Evolutionary conservation across 1,284 basidiomycete genomes (phyloP).

Genomic region (Ustilago shanxiensis): DNA sequence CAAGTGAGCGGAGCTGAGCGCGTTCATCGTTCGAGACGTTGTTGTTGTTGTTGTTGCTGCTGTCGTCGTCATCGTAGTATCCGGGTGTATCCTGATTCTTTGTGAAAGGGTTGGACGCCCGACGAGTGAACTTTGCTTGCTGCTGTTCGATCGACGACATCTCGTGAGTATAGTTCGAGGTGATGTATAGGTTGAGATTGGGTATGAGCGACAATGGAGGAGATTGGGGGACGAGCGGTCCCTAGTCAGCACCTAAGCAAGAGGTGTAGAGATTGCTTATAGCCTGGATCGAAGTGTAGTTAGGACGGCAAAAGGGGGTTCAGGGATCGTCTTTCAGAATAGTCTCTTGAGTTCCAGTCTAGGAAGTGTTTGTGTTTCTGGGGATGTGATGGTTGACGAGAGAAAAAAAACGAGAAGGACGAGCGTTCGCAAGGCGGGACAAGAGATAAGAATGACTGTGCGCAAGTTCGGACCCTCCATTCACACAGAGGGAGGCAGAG

Average conservation of each 20-base stretch:
- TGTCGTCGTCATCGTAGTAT: conserved; percentile 44
- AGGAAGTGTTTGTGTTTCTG: too few species aligned
- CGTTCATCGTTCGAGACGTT: conserved; percentile 23
- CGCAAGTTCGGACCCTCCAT: conserved; percentile 4
- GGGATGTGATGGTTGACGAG: background rate
- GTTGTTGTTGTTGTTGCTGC: too few species aligned
- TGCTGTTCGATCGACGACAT: conserved; percentile 22
- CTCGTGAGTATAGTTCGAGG: background rate
- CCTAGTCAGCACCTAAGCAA: background rate
- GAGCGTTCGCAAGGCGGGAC: background rate
- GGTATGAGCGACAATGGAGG: too few species aligned
- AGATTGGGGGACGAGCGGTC: background rate
- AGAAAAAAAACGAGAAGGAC: background rate
- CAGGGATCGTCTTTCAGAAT: background rate
- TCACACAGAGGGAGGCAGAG: too few species aligned
- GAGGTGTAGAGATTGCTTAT: background rate
- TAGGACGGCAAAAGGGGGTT: background rate
- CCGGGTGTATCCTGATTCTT: conserved; percentile 51
- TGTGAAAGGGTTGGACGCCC: conserved; percentile 47
- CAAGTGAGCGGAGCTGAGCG: conserved; percentile 42
- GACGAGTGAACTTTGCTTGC: conserved; percentile 15
- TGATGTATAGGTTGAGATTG: background rate
- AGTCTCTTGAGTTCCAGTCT: background rate
- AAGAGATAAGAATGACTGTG: conserved; percentile 5
- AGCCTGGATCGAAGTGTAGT: background rate